phyloP scores from a whole-genome alignment of 192 early-diverging fungal genomes.

The Backusella circina region DNA sequence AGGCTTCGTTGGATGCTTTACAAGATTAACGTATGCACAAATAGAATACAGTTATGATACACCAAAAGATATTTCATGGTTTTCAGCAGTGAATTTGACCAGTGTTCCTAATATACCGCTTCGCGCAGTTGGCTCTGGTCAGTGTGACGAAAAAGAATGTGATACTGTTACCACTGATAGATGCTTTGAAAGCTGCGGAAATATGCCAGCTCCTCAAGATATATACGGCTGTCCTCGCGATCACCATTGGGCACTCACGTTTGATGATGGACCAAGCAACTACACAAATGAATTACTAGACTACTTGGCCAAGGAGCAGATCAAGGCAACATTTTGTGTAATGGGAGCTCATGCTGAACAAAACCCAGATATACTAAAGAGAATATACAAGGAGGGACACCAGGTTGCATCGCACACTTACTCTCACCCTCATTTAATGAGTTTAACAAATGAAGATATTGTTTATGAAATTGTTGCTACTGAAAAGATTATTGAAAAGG shows the following conservation, averaged over 20 bases:
- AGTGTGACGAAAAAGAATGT: constrained; percentile 20
- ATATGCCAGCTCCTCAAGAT: constrained; percentile 21
- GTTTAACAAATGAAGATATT: constrained; percentile 37
- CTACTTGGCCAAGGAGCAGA: constrained; percentile 40
- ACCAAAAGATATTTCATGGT: constrained; percentile 1
- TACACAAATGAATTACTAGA: constrained; percentile 55
- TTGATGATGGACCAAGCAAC: constrained; percentile 52
- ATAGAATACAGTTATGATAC: constrained; percentile 5
- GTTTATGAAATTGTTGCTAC: constrained; percentile 42
- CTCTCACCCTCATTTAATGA: constrained; percentile 46
- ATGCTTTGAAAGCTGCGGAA: constrained; percentile 35
- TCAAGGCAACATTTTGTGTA: constrained; percentile 73
- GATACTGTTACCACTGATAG: constrained; percentile 26
- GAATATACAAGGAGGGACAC: constrained; percentile 50
- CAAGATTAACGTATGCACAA: not conserved
- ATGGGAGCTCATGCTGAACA: constrained; percentile 50
- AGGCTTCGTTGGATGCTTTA: not conserved
- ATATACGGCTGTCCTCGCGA: constrained; percentile 20
- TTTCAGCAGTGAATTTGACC: not conserved
- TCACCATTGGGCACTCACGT: constrained; percentile 45
- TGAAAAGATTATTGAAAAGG: constrained; percentile 44
- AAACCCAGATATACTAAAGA: constrained; percentile 42
- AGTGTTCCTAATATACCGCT: constrained; percentile 9
- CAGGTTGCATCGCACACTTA: constrained; percentile 60
- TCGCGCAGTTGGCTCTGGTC: constrained; percentile 23